Percentiles rank a stretch among this genome's conserved stretches.
Evolutionary conservation across 495 filamentous ascomycete genomes (phyloP).

Genomic region (Podospora australis): DNA sequence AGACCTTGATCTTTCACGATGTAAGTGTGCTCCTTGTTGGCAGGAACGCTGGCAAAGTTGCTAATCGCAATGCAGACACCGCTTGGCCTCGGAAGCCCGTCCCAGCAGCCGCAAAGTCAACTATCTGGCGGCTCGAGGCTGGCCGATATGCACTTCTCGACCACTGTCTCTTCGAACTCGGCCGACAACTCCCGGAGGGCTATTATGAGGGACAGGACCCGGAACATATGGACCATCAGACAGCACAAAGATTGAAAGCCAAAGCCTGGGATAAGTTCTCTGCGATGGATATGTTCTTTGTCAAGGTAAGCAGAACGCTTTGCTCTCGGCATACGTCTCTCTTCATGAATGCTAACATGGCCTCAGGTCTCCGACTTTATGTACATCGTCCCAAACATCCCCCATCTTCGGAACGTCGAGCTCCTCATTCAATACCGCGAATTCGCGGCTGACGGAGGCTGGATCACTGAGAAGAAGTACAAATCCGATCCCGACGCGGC

Average conservation of each 20-base stretch:
- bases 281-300: conserved; percentile 63
- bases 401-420: conserved; percentile 58
- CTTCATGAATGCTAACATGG: background rate
- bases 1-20: conserved; percentile 66
- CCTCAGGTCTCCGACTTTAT: conserved; percentile 65
- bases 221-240: conserved; percentile 30
- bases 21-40: conserved; percentile 33
- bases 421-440: conserved; percentile 49
- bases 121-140: conserved; percentile 44
- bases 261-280: conserved; percentile 44
- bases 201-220: conserved; percentile 38
- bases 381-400: conserved; percentile 61
- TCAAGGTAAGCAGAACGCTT: conserved; percentile 51
- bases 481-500: conserved; percentile 45
- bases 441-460: conserved; percentile 39
- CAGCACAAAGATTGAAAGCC: conserved; percentile 33
- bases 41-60: background rate
- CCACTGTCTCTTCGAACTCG: conserved; percentile 37
- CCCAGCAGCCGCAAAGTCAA: conserved; percentile 39
- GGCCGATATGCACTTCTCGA: conserved; percentile 44
- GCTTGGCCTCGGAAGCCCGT: conserved; percentile 57
- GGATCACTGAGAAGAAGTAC: conserved; percentile 40
- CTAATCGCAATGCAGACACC: conserved; percentile 46
- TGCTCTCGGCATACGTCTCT: too few species aligned
- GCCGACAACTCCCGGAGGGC: conserved; percentile 35